Evolutionary conservation across 73 alveolate species (phyloP).

Genomic region (Paramecium bursaria): DNA sequence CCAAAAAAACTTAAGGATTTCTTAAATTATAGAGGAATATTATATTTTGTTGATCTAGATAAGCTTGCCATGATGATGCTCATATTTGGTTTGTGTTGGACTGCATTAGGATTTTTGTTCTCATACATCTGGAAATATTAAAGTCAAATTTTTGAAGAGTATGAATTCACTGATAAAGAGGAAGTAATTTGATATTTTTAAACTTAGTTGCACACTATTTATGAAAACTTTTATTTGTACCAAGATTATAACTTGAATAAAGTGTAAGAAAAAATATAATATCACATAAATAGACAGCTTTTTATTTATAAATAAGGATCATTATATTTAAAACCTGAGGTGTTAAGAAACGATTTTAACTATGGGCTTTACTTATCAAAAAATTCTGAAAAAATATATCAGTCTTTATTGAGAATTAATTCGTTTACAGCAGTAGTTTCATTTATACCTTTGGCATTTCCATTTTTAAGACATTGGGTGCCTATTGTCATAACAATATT

Average conservation of each 20-base stretch:
- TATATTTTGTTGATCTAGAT: slow-evolving; percentile 55
- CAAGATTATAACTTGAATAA: background rate
- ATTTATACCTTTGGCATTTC: background rate
- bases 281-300: slow-evolving; percentile 21
- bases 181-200: too few relatives aligned
- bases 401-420: slow-evolving; percentile 28
- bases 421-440: slow-evolving; percentile 9
- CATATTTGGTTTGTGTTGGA: slow-evolving; percentile 6
- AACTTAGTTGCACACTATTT: slow-evolving; percentile 5
- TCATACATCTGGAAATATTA: background rate
- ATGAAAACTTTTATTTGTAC: slow-evolving; percentile 39
- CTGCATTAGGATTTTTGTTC: background rate
- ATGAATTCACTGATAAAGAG: background rate
- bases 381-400: slow-evolving; percentile 20
- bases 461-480: background rate
- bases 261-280: slow-evolving; percentile 2
- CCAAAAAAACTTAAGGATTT: too few relatives aligned
- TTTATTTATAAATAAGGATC: background rate
- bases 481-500: slow-evolving; percentile 3
- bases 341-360: slow-evolving; percentile 37
- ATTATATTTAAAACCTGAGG: background rate
- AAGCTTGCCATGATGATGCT: slow-evolving; percentile 4
- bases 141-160: background rate
- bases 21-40: too few relatives aligned
- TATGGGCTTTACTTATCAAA: background rate